These are phyloP conservation scores for Aspergillus sp. DNA, from an alignment of 2,329 filamentous ascomycete genomes.

Conservation along the genomic window DNA sequence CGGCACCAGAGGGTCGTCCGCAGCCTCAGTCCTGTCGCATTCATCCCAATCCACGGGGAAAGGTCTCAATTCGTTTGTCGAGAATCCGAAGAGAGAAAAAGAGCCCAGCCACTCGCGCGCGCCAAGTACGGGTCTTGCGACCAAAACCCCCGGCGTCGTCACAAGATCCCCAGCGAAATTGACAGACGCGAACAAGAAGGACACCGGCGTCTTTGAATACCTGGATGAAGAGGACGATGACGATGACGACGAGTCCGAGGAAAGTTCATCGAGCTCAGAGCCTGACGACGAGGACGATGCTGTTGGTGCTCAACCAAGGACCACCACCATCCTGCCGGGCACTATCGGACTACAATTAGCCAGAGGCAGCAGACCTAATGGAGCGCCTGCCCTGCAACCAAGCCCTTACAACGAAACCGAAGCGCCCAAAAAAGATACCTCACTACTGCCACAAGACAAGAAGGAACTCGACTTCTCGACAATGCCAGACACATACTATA, in stretches of 20 bases:
- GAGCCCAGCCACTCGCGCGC: background rate
- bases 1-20: slow-evolving; percentile 18
- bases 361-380: slow-evolving; percentile 14
- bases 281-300: too few relatives aligned
- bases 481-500: slow-evolving; percentile 26
- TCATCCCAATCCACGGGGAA: slow-evolving; percentile 14
- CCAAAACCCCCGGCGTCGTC: slow-evolving; percentile 8
- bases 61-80: slow-evolving; percentile 10
- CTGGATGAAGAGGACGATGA: slow-evolving; percentile 23
- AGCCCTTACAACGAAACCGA: slow-evolving; percentile 7
- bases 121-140: slow-evolving; percentile 1
- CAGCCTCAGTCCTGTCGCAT: slow-evolving; percentile 15
- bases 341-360: slow-evolving; percentile 14
- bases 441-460: slow-evolving; percentile 13
- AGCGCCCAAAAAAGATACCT: slow-evolving; percentile 12
- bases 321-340: background rate
- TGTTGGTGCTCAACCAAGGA: background rate
- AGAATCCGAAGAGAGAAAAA: background rate
- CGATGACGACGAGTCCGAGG: slow-evolving; percentile 12
- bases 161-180: slow-evolving; percentile 5
- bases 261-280: background rate
- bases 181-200: slow-evolving; percentile 11
- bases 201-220: slow-evolving; percentile 35
- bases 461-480: slow-evolving; percentile 14
- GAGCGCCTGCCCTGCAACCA: slow-evolving; percentile 15